Base-by-base conservation (phyloP, 2,329 filamentous ascomycete species). In the Exophiala viscosa region DNA sequence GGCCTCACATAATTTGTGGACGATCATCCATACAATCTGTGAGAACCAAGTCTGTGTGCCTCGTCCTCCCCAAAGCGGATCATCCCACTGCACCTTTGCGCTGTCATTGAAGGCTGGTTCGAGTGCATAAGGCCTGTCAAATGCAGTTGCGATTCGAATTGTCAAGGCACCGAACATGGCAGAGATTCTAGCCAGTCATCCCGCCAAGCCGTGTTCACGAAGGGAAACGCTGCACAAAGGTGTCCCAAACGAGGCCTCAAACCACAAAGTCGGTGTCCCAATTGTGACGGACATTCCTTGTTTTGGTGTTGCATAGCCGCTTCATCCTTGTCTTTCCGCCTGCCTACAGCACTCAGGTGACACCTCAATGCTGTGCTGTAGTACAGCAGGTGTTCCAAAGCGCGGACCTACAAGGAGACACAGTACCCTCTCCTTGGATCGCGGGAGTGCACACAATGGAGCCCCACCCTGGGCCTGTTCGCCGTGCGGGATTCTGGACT, bases 101-200 rank as follows among this genome's bases (percentile, higher is more conserved):
- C 23, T 28, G 23, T 28, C 23, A 28, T 5, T 28, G 23, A 28
- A 28, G 23, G 23, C 23, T 28, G 23, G 23, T 28, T 28, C 23
- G 23, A 28, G 23, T 28, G 40, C 40, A 42, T 42, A 18, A 42
- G n/a, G 17, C 13, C 28, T 50, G 9, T 10, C n/a, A 50, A 40
- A 45, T 7, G 15, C 38, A 31, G 45, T 18, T 34, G 32, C 20
- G 40, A 40, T 43, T 31, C n/a, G 20, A 31, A 35, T 10, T 23
- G n/a, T 32, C 28, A 43, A 49, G 41, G 40, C n/a, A n/a, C 38
- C 46, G 42, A 15, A 47, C 50, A 50, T 43, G 39, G 45, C 15
- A 50, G 42, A 48, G 34, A 31, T 40, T 34, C 28, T 34, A 23
- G 38, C 54, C 54, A 54, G 32, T 57, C 54, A 36, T 57, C n/a